Evolutionary conservation across 768 basidiomycete species (phyloP).

Genomic region (Suillus hirtellus): DNA sequence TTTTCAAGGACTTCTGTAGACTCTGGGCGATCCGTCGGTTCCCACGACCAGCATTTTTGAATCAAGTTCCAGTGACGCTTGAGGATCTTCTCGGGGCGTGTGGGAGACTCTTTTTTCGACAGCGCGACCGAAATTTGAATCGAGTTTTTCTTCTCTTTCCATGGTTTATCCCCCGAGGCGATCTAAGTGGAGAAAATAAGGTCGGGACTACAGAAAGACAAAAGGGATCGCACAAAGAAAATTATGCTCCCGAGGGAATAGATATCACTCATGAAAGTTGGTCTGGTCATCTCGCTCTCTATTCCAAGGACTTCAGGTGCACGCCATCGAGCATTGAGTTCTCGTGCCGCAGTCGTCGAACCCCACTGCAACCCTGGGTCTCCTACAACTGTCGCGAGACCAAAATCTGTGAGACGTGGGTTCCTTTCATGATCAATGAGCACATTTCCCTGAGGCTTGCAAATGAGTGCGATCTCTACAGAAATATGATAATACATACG

Average conservation of each 20-base stretch:
- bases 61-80: not conserved
- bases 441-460: slow-evolving; percentile 17
- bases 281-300: not conserved
- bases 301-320: slow-evolving; percentile 37
- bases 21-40: not conserved
- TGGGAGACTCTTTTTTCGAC: not conserved
- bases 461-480: not conserved
- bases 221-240: slow-evolving; percentile 4
- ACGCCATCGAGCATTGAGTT: slow-evolving; percentile 43
- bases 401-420: slow-evolving; percentile 45
- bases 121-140: not conserved
- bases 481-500: slow-evolving; percentile 10
- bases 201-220: not conserved
- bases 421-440: slow-evolving; percentile 23
- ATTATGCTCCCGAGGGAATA: slow-evolving; percentile 37
- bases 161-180: not conserved
- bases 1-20: not conserved
- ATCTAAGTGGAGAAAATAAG: not conserved
- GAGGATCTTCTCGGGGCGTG: not conserved
- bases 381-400: slow-evolving; percentile 40
- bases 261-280: slow-evolving; percentile 35
- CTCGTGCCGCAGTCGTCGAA: slow-evolving; percentile 31
- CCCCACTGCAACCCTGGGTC: slow-evolving; percentile 28
- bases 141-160: not conserved
- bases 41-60: not conserved